Evolutionary conservation across 179 eudicot species (phyloP).

Genomic region (Carnegiea gigantea): DNA sequence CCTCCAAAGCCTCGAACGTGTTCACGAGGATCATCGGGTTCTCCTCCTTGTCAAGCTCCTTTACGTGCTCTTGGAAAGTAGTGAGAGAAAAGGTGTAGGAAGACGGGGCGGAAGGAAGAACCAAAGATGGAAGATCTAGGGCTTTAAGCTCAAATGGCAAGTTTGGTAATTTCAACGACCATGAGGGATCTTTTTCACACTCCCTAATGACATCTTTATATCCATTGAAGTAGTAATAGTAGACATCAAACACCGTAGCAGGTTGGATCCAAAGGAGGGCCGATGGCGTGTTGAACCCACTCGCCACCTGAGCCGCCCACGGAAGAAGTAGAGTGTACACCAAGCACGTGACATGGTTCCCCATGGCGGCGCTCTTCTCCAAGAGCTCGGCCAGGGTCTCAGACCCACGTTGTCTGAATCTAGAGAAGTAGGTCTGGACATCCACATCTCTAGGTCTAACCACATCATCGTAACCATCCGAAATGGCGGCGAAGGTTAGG

Average conservation of each 20-base stretch:
- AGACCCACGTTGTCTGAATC: constrained; percentile 31
- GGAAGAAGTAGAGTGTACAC: constrained; percentile 53
- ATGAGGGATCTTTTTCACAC: constrained; percentile 35
- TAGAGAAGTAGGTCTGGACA: constrained; percentile 11
- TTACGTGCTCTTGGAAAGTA: constrained; percentile 40
- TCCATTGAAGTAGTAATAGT: constrained; percentile 52
- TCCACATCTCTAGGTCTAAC: neutral
- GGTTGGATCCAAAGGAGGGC: constrained; percentile 69
- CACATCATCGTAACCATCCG: constrained; percentile 58
- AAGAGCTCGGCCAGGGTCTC: constrained; percentile 28
- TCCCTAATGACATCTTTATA: constrained; percentile 29
- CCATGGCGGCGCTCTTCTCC: constrained; percentile 17
- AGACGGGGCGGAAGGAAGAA: constrained; percentile 34
- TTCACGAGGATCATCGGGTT: constrained; percentile 54
- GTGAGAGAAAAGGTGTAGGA: constrained; percentile 27
- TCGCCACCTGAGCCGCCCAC: constrained; percentile 60
- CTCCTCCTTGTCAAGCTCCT: constrained; percentile 24
- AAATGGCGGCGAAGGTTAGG: constrained; percentile 34
- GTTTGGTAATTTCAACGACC: constrained; percentile 47
- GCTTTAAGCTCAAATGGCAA: constrained; percentile 38
- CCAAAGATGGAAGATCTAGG: constrained; percentile 56
- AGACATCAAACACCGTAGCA: constrained; percentile 45
- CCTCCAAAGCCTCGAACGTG: constrained; percentile 54
- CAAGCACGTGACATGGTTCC: constrained; percentile 33
- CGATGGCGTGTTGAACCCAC: constrained; percentile 36